Conservation (phyloP, 371 early-diverging fungal species). For the Fennellomyces sp. region DNA sequence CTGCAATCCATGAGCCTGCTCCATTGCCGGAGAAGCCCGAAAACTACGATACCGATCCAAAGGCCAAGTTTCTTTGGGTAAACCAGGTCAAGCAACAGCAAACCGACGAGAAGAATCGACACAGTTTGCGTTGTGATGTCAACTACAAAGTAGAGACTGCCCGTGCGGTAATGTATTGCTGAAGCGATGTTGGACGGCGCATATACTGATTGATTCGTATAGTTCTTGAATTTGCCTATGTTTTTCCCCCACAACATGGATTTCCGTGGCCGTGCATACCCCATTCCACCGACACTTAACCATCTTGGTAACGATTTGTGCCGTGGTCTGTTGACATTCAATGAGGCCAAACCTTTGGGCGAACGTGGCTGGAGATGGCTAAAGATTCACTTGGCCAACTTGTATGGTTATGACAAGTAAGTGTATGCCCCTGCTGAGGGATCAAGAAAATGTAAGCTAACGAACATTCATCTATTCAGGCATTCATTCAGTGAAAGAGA, state of each 20-base stretch:
- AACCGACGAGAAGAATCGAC: constrained; percentile 67
- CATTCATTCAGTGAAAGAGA: constrained; percentile 87
- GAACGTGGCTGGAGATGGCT: constrained; percentile 89
- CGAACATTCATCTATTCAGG: constrained; percentile 7
- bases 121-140: constrained; percentile 88
- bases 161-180: constrained; percentile 71
- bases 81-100: constrained; percentile 51
- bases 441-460: neutral
- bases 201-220: constrained; percentile 1
- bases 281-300: constrained; percentile 94
- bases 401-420: constrained; percentile 91
- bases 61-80: constrained; percentile 62
- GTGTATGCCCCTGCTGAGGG: neutral
- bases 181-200: neutral
- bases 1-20: constrained; percentile 35
- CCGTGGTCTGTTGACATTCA: constrained; percentile 89
- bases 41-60: constrained; percentile 68
- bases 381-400: constrained; percentile 94
- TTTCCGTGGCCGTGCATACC: constrained; percentile 98
- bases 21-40: constrained; percentile 67
- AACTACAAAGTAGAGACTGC: constrained; percentile 98
- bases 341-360: constrained; percentile 86
- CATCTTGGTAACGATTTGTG: constrained; percentile 97
- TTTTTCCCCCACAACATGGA: constrained; percentile 98
- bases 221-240: constrained; percentile 86